Evolutionary conservation across 2,329 filamentous ascomycete species (phyloP), one percentile per base, ranked within the genome.

Genomic region (Mariannaea elegans): DNA sequence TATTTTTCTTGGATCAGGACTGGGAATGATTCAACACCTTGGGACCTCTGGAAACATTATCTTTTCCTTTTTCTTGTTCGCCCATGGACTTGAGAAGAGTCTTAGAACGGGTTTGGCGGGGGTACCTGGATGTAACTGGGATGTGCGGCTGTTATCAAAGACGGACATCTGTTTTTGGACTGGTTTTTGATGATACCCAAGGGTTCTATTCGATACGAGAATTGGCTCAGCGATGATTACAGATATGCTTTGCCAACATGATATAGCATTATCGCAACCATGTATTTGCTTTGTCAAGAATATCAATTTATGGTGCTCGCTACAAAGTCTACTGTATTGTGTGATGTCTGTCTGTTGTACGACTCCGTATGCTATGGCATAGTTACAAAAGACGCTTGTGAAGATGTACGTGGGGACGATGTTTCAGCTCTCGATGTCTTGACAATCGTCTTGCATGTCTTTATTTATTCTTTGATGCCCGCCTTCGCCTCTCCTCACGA

Each of bases 111-210:
- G 52, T 59, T 62, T 36, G 46, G 53, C 27, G 51, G 32, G 32
- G 10, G 32, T 36, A 9, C 32, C 14, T 55, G 59, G 50, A 67
- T 68, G 61, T 66, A 61, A 54, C 56, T 36, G 66, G 59, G 63
- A 70, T 69, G 61, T 72, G 58, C 57, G 62, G 64, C 59, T 70
- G 67, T 69, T 68, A 65, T 70, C 64, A 66, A 55, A 59, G 64
- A 64, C 62, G 55, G 64, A 62, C 59, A 70, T 68, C 56, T 68
- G 71, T 63, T 66, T 71, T 65, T 65, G 65, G 69, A 64, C 65
- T 70, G 68, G 67, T 66, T 72, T 67, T 73, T 71, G 65, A 73
- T 66, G 72, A 75, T 75, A 75, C 72, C 72, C 71, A 61, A 64
- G 60, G 65, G 61, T 63, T 68, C 61, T 68, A 65, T 69, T 62